Percentiles rank a stretch among this genome's conserved stretches.
phyloP scores from a whole-genome alignment of 2,329 filamentous ascomycete genomes.

The Diaporthe amygdali region DNA sequence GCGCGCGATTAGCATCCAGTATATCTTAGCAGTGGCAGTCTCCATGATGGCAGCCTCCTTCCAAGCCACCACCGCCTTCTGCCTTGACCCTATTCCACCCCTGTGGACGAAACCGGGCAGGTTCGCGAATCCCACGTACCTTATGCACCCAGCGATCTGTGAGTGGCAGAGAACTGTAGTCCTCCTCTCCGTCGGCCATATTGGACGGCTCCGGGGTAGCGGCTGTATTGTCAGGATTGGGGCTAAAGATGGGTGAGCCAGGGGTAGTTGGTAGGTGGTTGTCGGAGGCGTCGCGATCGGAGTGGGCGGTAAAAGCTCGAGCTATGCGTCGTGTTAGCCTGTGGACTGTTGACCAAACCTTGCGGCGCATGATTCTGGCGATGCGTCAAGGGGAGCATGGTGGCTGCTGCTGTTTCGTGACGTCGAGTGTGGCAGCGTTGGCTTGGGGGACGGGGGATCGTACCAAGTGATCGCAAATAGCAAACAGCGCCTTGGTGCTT shows the following conservation, averaged over 20 bases:
- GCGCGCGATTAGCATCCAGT: background rate
- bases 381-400: background rate
- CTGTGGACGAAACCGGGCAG: background rate
- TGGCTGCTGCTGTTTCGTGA: background rate
- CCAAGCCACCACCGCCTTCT: too few relatives aligned
- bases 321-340: constrained; percentile 24
- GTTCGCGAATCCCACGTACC: constrained; percentile 43
- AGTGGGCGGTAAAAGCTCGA: constrained; percentile 6
- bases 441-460: background rate
- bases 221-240: background rate
- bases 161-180: constrained; percentile 79
- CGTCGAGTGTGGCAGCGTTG: background rate
- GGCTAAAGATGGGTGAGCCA: background rate
- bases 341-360: constrained; percentile 10
- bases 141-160: constrained; percentile 86
- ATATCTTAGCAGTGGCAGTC: background rate
- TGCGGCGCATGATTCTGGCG: constrained; percentile 20
- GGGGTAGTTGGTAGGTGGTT: background rate
- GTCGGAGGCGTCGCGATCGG: background rate
- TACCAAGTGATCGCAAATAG: constrained; percentile 22
- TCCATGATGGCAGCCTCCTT: background rate
- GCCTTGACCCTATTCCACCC: background rate
- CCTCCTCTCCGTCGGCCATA: constrained; percentile 86
- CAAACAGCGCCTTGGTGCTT: background rate
- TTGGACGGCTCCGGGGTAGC: background rate